Evolutionary conservation across 805 yeast species (phyloP), one percentile per base, ranked within the genome.

Genomic region (Candida pseudoglaebosa): DNA sequence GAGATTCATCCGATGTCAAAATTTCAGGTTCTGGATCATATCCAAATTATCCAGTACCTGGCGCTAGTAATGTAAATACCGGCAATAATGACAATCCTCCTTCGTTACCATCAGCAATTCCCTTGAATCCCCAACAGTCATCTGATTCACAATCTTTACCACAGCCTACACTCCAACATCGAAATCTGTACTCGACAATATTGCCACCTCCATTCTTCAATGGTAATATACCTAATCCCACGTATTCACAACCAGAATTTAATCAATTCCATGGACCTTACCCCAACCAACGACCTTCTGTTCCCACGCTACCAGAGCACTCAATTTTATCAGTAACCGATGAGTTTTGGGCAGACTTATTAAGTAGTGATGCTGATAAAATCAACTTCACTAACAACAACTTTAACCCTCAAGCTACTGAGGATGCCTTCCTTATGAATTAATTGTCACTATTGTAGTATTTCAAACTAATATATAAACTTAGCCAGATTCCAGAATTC

Each of bases 301-400:
- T 41, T 36, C 43, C 42, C 4, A 46, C 43, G n/a, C 48, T 70
- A 36, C 49, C 68, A 15, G 77, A 74, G 33, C 62, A 64, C 48
- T 75, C 80, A 8, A 71, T 70, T 34, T 69, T 72, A 63, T 73
- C 79, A 7, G 56, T 81, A 24, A 78, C 77, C 41, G 89, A 82
- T 50, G 89, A 82, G 51, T 79, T 82, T 48, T 82, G 89, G 89
- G 70, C 79, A 24, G 84, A 82, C 42, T 56, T 75, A 24, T 53
- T 74, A 22, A 62, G 62, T 37, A 53, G 65, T 1, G 62, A 52
- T 30, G 45, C 63, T 13, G 63, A 65, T 47, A 54, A 56, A 36
- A 49, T 65, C 33, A 60, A 65, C 38, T 63, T 67, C 35, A 53
- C 64, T 5, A 61, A 50, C 40, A 52, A 44, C 32, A 49, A 42